Percentiles rank a stretch among this genome's conserved stretches.
phyloP scores from a whole-genome alignment of 2,329 filamentous ascomycete genomes.

The Penicillium frequentans region DNA sequence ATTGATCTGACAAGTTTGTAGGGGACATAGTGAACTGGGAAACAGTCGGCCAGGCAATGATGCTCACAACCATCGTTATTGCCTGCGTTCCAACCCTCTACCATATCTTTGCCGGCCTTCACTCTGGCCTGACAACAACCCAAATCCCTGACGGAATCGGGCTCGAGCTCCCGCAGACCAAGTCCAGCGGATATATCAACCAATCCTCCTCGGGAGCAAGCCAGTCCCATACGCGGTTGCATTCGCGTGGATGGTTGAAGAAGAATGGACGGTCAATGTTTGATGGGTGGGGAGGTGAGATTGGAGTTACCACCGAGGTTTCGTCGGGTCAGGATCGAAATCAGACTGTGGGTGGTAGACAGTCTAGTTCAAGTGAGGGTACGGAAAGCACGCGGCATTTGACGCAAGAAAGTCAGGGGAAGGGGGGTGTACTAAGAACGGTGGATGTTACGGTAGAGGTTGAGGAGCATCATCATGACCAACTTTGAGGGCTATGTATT shows the following conservation, averaged over 20 bases:
- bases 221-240: not conserved
- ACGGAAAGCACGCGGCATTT: not conserved
- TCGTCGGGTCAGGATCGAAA: not conserved
- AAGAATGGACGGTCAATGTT: not conserved
- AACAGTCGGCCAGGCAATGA: slow-evolving; percentile 23
- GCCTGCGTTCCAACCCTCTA: slow-evolving; percentile 21
- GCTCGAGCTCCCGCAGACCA: not conserved
- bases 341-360: not conserved
- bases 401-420: not conserved
- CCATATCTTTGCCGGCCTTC: not conserved
- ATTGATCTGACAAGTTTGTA: slow-evolving; percentile 1
- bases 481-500: not conserved
- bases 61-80: slow-evolving; percentile 24
- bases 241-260: not conserved
- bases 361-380: not conserved
- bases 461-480: not conserved
- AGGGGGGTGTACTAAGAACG: not conserved
- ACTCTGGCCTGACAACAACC: not conserved
- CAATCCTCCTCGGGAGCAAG: not conserved
- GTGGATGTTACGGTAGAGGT: not conserved
- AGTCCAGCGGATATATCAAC: not conserved
- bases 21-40: slow-evolving; percentile 20
- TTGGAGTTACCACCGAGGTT: not conserved
- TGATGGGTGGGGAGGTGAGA: not conserved
- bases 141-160: not conserved